Evolutionary conservation across 331 rosid genomes (phyloP).

Genomic region (Stylosanthes scabra): DNA sequence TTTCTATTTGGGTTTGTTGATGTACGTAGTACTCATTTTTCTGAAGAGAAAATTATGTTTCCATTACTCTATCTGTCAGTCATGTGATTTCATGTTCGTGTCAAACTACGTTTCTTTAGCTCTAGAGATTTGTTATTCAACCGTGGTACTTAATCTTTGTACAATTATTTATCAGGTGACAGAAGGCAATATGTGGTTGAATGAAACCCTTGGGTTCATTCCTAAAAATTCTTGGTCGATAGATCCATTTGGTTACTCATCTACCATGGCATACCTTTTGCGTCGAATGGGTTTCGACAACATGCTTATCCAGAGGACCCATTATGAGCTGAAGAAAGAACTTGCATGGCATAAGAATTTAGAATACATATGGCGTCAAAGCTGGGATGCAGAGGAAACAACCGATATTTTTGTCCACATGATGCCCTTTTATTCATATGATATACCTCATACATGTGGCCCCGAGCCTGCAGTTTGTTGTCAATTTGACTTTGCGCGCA

Average conservation of each 20-base stretch:
- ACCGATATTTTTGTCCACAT: conserved; percentile 98
- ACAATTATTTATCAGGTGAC: conserved; percentile 68
- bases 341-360: conserved; percentile 86
- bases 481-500: conserved; percentile 96
- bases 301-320: conserved; percentile 99
- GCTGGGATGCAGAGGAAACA: conserved; percentile 93
- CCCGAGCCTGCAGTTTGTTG: conserved; percentile 99
- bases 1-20: not conserved
- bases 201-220: conserved; percentile 84
- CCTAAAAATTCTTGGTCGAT: conserved; percentile 99
- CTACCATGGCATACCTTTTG: conserved; percentile 98
- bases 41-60: conserved; percentile 17
- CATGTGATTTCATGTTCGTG: conserved; percentile 29
- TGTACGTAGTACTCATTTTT: not conserved
- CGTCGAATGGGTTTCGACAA: conserved; percentile 99
- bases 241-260: conserved; percentile 98
- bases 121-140: conserved; percentile 25
- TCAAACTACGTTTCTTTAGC: conserved; percentile 14
- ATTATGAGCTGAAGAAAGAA: conserved; percentile 97
- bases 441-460: conserved; percentile 99
- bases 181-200: conserved; percentile 98
- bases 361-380: conserved; percentile 96
- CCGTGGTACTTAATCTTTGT: conserved; percentile 40
- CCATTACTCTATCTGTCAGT: conserved; percentile 2
- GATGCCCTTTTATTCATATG: conserved; percentile 99